Percentiles rank a stretch among this genome's conserved stretches.
Evolutionary conservation across 306 rosid genomes (phyloP).

Genomic region (Carpinus viminea): DNA sequence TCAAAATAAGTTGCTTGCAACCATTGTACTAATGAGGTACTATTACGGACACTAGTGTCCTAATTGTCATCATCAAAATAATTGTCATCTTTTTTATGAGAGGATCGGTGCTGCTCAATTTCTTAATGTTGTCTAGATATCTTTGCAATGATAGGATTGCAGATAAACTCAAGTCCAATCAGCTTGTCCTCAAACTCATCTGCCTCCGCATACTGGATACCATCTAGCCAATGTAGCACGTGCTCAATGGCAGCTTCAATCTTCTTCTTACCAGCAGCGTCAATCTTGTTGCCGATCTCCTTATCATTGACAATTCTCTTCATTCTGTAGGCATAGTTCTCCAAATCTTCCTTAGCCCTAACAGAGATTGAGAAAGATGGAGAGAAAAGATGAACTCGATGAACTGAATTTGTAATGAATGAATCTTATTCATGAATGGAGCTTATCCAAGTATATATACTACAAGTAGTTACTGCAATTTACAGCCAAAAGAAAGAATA

Average conservation of each 20-base stretch:
- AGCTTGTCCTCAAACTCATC: no score
- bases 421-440: no score
- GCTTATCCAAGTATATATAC: no score
- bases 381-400: no score
- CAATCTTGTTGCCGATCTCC: slow-evolving; percentile 17
- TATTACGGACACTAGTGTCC: no score
- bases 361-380: no score
- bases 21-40: no score
- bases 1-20: no score
- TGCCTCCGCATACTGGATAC: slow-evolving; percentile 5
- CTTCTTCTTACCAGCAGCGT: slow-evolving; percentile 6
- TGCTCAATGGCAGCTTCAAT: slow-evolving; percentile 8
- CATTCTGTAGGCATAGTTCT: slow-evolving; percentile 18
- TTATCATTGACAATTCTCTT: slow-evolving; percentile 15
- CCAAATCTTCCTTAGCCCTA: slow-evolving; percentile 16
- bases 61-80: no score
- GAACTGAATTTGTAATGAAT: no score
- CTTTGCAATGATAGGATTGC: slow-evolving; percentile 19
- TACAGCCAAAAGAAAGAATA: no score
- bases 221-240: slow-evolving; percentile 18
- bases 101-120: not conserved
- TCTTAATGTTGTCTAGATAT: not conserved
- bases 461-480: no score
- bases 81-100: not conserved
- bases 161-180: slow-evolving; percentile 20